Conservation (phyloP, 1,284 basidiomycete species). For the Melampsora americana region DNA sequence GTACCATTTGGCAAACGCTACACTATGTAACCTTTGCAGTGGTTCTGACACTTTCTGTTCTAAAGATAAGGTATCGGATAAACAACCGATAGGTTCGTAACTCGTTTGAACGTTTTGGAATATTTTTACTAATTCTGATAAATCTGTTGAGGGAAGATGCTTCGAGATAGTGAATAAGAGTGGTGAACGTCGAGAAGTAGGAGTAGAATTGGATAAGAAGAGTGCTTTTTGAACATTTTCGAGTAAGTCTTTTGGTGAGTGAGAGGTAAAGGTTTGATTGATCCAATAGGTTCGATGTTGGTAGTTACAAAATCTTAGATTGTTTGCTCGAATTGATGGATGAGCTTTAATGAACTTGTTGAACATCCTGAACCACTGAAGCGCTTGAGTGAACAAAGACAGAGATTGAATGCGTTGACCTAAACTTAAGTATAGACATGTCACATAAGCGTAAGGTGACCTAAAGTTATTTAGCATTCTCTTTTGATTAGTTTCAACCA, state of each 20-base stretch:
- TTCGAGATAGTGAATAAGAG: conserved; percentile 31
- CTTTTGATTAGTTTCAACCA: no score
- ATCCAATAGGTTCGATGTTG: conserved; percentile 27
- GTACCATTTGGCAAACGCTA: conserved; percentile 32
- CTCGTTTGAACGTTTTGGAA: conserved; percentile 12
- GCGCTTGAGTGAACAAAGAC: no score
- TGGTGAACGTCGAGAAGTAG: not conserved
- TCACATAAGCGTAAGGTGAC: not conserved
- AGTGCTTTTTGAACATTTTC: conserved; percentile 7
- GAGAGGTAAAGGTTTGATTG: conserved; percentile 15
- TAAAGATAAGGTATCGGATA: not conserved
- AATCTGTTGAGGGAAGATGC: conserved; percentile 16
- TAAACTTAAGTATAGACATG: not conserved
- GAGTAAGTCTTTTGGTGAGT: conserved; percentile 9
- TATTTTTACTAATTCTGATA: conserved; percentile 7
- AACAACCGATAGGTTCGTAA: conserved; percentile 36
- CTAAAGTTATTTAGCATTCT: not conserved
- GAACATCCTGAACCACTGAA: no score
- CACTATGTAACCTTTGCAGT: conserved; percentile 1
- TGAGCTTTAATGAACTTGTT: not conserved
- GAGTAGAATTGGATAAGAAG: not conserved
- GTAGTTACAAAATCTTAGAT: not conserved
- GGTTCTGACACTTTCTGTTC: not conserved
- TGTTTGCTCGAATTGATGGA: not conserved
- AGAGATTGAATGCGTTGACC: no score